These are phyloP conservation scores for Punica granatum DNA, from an alignment of 345 rosid genomes.

Conservation along the genomic window DNA sequence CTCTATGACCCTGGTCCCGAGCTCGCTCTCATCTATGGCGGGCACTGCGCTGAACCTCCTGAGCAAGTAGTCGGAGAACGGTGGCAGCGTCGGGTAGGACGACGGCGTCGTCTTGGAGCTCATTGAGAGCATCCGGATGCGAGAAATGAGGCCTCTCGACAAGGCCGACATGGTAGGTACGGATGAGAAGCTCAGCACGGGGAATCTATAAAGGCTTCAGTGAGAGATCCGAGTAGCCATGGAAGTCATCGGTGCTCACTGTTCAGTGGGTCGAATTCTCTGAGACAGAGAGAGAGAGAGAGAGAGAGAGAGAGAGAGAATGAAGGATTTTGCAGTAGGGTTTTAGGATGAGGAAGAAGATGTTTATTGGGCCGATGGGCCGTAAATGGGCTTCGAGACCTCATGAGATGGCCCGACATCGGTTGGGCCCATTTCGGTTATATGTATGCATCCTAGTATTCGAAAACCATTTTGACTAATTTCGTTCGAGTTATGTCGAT, in stretches of 20 bases:
- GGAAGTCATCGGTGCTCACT: background rate
- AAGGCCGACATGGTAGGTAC: constrained; percentile 40
- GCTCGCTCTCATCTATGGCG: constrained; percentile 27
- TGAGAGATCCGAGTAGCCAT: background rate
- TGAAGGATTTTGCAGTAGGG: background rate
- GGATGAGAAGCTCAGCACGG: background rate
- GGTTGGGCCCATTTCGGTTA: too few species aligned
- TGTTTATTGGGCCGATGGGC: background rate
- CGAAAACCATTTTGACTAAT: too few species aligned
- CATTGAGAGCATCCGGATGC: constrained; percentile 36
- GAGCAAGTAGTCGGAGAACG: constrained; percentile 15
- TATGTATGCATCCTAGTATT: too few species aligned
- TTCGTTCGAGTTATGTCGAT: too few species aligned
- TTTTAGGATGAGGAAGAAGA: background rate
- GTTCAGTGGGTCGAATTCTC: background rate
- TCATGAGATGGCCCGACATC: too few species aligned
- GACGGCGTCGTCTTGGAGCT: constrained; percentile 7
- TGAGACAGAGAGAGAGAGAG: background rate
- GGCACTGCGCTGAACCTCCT: constrained; percentile 35
- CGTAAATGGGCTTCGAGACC: constrained; percentile 1
- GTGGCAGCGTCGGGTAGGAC: constrained; percentile 4
- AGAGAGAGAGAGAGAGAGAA: background rate
- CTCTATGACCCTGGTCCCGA: constrained; percentile 42
- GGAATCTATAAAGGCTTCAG: background rate
- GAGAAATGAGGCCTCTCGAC: constrained; percentile 64